Conservation (phyloP, 768 basidiomycete species). For the Boletus tomentosulus region DNA sequence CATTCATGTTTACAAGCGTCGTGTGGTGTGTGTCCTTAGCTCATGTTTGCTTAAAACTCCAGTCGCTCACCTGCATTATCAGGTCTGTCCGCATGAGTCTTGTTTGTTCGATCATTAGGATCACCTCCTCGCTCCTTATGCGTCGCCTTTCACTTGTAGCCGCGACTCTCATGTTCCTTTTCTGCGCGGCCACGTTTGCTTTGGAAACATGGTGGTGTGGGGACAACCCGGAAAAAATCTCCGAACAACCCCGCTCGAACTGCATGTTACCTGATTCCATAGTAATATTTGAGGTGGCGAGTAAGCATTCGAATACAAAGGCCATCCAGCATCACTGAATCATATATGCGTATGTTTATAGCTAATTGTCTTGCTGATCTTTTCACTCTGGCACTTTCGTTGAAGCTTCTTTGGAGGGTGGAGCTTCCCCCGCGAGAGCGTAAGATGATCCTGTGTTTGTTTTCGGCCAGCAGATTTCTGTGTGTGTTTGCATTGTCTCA, state of each 20-base stretch:
- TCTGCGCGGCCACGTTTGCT: conserved; percentile 2
- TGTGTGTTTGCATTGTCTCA: not conserved
- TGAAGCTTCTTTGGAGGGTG: conserved; percentile 16
- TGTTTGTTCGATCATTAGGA: conserved; percentile 10
- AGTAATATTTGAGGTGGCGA: conserved; percentile 2
- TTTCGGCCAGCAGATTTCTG: not conserved
- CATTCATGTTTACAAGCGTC: conserved; percentile 7
- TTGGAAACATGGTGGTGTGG: conserved; percentile 11
- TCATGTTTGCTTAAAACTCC: not conserved
- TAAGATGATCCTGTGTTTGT: conserved; percentile 1
- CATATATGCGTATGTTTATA: not conserved
- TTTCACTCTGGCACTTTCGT: not conserved
- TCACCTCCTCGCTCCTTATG: not conserved
- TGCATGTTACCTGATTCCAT: conserved; percentile 1
- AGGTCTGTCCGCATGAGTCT: conserved; percentile 21
- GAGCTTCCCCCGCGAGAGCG: conserved; percentile 13
- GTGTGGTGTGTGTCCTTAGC: conserved; percentile 6
- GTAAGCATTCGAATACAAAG: not conserved
- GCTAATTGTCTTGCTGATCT: conserved; percentile 6
- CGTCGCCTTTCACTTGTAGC: not conserved
- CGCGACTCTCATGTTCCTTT: not conserved
- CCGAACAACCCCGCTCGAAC: not conserved
- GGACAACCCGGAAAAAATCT: not conserved
- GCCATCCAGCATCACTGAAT: not conserved
- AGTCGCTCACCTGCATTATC: not conserved